Evolutionary conservation across 495 filamentous ascomycete genomes (phyloP).

Genomic region (Podospora pseudoanserina): DNA sequence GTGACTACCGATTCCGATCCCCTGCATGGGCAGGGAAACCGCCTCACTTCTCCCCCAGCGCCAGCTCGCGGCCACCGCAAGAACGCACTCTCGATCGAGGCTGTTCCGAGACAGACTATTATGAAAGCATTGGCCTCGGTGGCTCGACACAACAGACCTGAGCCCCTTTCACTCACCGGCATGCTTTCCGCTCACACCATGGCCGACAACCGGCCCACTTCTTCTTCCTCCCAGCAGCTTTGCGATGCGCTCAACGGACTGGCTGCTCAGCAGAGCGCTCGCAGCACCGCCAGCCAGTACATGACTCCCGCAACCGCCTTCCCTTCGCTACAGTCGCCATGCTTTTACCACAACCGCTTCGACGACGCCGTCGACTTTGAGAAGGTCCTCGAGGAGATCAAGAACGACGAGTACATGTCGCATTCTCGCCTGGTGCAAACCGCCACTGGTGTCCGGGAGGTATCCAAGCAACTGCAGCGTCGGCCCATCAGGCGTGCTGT

Average conservation of each 20-base stretch:
- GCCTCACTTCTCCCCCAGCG: conserved; percentile 11
- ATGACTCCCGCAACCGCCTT: conserved; percentile 60
- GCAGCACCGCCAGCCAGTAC: conserved; percentile 29
- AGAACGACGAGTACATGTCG: conserved; percentile 82
- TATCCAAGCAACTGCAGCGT: conserved; percentile 87
- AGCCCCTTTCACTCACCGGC: conserved; percentile 53
- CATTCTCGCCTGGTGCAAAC: conserved; percentile 93
- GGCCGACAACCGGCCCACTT: conserved; percentile 48
- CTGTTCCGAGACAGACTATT: conserved; percentile 78
- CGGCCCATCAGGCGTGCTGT: conserved; percentile 84
- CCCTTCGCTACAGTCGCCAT: conserved; percentile 75
- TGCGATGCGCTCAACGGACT: conserved; percentile 63
- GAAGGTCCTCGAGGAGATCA: conserved; percentile 91
- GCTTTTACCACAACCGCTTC: conserved; percentile 95
- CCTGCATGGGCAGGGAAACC: conserved; percentile 2
- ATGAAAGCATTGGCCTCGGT: conserved; percentile 82
- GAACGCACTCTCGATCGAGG: conserved; percentile 63
- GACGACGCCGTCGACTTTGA: conserved; percentile 94
- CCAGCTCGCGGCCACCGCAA: conserved; percentile 47
- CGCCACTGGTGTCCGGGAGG: conserved; percentile 88
- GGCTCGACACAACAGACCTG: conserved; percentile 56
- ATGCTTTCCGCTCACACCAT: conserved; percentile 45
- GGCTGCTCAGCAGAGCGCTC: conserved; percentile 41
- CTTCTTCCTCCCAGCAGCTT: conserved; percentile 57
- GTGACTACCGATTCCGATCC: conserved; percentile 11